These are phyloP conservation scores for Discostella pseudostelligera DNA, from an alignment of 108 stramenopile species.

Conservation along the genomic window DNA sequence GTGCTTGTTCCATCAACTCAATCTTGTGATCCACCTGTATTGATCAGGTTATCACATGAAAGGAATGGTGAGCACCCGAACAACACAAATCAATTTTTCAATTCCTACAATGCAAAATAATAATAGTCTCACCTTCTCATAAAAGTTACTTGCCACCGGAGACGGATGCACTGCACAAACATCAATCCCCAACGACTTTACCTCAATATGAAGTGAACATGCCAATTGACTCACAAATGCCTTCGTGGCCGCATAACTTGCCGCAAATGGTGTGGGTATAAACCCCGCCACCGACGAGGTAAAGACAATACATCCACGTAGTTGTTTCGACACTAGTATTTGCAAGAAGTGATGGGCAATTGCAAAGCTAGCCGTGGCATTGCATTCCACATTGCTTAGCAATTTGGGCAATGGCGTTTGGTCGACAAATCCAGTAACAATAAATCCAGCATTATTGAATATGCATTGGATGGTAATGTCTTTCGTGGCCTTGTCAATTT, in stretches of 20 bases:
- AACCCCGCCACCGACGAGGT: slow-evolving; percentile 97
- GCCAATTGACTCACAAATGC: slow-evolving; percentile 96
- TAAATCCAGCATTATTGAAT: slow-evolving; percentile 99
- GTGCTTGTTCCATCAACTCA: slow-evolving; percentile 87
- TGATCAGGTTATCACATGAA: too few species aligned
- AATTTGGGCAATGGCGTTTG: slow-evolving; percentile 86
- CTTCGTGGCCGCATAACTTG: slow-evolving; percentile 98
- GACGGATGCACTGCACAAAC: slow-evolving; percentile 97
- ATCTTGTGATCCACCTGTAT: slow-evolving; percentile 91
- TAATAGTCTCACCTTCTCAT: slow-evolving; percentile 83
- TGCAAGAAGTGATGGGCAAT: slow-evolving; percentile 94
- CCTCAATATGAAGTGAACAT: slow-evolving; percentile 86
- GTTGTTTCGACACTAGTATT: slow-evolving; percentile 66
- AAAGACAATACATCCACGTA: slow-evolving; percentile 93
- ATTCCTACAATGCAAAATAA: too few species aligned
- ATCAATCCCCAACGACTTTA: slow-evolving; percentile 91
- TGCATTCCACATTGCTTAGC: slow-evolving; percentile 96
- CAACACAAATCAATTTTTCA: too few species aligned
- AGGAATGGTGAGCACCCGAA: too few species aligned
- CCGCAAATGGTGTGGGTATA: slow-evolving; percentile 97
- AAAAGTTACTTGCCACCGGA: slow-evolving; percentile 97
- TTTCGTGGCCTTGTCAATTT: slow-evolving; percentile 81
- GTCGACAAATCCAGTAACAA: slow-evolving; percentile 98
- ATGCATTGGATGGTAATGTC: slow-evolving; percentile 88
- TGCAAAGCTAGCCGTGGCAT: slow-evolving; percentile 91